A percentile compares a stretch with the other conserved stretches of the same genome.
phyloP scores from a whole-genome alignment of 768 basidiomycete genomes.

The Naganishia onofrii region DNA sequence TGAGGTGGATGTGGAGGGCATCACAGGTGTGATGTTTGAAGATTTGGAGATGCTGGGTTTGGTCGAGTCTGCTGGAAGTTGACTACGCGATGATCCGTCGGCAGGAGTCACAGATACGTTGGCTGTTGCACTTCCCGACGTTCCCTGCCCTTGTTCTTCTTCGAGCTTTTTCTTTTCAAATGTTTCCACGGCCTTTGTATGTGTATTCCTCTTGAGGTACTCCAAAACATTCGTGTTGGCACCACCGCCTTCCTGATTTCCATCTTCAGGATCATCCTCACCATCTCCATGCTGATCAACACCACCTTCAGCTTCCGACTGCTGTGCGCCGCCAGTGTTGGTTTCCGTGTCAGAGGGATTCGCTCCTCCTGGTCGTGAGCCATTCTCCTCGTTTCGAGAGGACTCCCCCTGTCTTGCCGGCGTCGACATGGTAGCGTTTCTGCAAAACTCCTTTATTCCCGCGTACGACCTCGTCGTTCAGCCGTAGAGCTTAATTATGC shows the following conservation, averaged over 20 bases:
- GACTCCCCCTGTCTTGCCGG: conserved; percentile 6
- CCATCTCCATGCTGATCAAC: not conserved
- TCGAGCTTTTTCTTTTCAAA: conserved; percentile 12
- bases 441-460: not conserved
- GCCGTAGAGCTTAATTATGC: not conserved
- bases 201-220: conserved; percentile 18
- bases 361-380: not conserved
- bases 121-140: not conserved
- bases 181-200: conserved; percentile 8
- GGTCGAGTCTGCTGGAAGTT: not conserved
- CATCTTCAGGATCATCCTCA: not conserved
- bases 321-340: not conserved
- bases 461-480: not conserved
- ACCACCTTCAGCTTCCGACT: not conserved
- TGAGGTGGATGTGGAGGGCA: conserved; percentile 1
- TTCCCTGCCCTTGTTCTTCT: not conserved
- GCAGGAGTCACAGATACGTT: not conserved
- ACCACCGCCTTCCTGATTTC: not conserved
- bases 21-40: conserved; percentile 1
- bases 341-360: not conserved
- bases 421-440: not conserved
- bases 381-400: conserved; percentile 1
- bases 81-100: not conserved
- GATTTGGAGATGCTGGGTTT: not conserved
- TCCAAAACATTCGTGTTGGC: conserved; percentile 17